Evolutionary conservation across 306 rosid genomes (phyloP), one percentile per base, ranked within the genome.

Genomic region (Neltuma alba): DNA sequence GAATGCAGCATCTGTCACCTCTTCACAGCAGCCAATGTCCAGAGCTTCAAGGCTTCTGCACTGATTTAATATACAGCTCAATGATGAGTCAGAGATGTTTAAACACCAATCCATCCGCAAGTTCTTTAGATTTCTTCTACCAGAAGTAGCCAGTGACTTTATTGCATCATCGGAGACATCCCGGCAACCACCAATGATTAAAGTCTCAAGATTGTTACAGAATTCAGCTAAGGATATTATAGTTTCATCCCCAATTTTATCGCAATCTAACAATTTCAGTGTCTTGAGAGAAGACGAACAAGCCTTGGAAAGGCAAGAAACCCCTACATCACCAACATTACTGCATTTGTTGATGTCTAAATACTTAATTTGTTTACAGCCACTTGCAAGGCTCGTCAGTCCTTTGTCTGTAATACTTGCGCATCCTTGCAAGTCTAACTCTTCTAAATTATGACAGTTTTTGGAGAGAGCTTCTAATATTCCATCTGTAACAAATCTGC

Each of bases 41-140:
- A 95, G 90, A 62, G 89, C 96, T 86, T 89, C 96, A 1, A 93
- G 90, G 74, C 86, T 88, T 81, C 88, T 80, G 83, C 99, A 95
- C 47, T 84, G 85, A 58, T 78, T 84, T 61, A 95, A 82, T 80
- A 95, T 72, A 80, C 86, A 91, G 85, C 88, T 88, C 64, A 95
- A 72, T 3, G 98, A 91, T 75, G 95, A 83, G 77, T 95, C 90
- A 0, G 96, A 83, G 47, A 93, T 66, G 64, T 93, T 95, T 21
- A 83, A 83, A 82, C 99, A 95, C 98, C 98, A 93, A 80, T 93
- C 99, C 99, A 95, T 93, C 80, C 98, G 86, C 60, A 95, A 85
- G 82, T 85, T 89, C 86, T 86, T 91, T 75, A 95, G 98, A 82
- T 78, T 89, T 67, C 28, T 77, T 80, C 83, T 81, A 81, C 94